Evolutionary conservation across 768 basidiomycete genomes (phyloP).

Genomic region (Suillus brevipes): DNA sequence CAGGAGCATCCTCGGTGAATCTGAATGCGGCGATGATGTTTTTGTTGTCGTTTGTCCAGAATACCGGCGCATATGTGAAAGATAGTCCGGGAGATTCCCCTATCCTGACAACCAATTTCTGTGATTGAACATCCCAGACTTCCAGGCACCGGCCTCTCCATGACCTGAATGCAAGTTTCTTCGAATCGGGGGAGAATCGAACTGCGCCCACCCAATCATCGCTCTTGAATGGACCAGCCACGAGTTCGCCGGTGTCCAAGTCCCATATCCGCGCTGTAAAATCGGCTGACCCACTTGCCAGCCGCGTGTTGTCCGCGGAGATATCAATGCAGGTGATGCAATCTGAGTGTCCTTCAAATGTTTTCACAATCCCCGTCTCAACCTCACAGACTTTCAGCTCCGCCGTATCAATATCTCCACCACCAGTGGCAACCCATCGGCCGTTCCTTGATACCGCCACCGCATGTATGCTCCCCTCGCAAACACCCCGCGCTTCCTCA

Average conservation of each 20-base stretch:
- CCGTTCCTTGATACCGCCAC: neutral
- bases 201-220: neutral
- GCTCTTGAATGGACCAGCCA: neutral
- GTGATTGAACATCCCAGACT: neutral
- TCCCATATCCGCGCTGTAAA: neutral
- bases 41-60: neutral
- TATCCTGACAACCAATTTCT: neutral
- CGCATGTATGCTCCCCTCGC: neutral
- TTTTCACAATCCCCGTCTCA: neutral
- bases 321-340: neutral
- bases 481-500: neutral
- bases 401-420: neutral
- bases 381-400: neutral
- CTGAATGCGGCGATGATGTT: neutral
- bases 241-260: neutral
- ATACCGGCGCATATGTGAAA: neutral
- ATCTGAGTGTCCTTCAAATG: neutral
- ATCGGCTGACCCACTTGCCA: neutral
- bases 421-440: neutral
- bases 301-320: neutral
- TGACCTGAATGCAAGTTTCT: neutral
- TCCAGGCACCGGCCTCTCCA: neutral
- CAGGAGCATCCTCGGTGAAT: neutral
- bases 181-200: neutral
- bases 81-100: no score